phyloP scores from a whole-genome alignment of 192 early-diverging fungal species.

The Umbelopsis sp. region DNA sequence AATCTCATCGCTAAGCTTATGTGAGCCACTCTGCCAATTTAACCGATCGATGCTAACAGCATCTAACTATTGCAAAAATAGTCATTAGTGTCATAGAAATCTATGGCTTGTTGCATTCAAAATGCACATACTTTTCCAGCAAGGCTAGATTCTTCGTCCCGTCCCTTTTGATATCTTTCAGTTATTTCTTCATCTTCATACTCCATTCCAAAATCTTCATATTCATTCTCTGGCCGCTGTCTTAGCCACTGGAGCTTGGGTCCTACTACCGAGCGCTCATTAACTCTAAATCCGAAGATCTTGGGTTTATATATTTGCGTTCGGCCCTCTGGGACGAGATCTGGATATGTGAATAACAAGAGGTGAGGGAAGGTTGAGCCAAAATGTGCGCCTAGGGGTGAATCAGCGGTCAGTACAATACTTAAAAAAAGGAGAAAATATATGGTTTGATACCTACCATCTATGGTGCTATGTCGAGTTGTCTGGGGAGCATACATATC shows the following conservation, averaged over 20 bases:
- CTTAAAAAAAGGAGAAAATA: not conserved
- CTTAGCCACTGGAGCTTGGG: conserved; percentile 96
- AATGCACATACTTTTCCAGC: conserved; percentile 7
- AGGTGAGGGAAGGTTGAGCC: conserved; percentile 93
- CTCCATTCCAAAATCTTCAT: conserved; percentile 4
- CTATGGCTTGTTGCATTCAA: no score
- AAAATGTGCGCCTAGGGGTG: conserved; percentile 80
- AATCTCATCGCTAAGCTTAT: conserved; percentile 18
- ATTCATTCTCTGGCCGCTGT: conserved; percentile 33
- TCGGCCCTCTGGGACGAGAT: conserved; percentile 64
- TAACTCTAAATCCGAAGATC: conserved; percentile 93
- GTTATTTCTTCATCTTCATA: not conserved
- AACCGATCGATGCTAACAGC: conserved; percentile 23
- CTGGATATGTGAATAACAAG: conserved; percentile 86
- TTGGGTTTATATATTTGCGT: conserved; percentile 74
- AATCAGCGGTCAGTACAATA: not conserved
- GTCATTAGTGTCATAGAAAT: no score
- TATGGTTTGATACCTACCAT: conserved; percentile 48
- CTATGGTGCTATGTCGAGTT: conserved; percentile 65
- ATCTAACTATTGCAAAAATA: not conserved
- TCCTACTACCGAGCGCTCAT: conserved; percentile 69
- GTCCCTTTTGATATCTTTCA: not conserved
- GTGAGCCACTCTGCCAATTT: conserved; percentile 6
- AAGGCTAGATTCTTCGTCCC: conserved; percentile 4
- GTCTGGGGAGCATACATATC: conserved; percentile 78